phyloP scores from a whole-genome alignment of 352 stramenopile genomes.

The Phytophthora vignae region DNA sequence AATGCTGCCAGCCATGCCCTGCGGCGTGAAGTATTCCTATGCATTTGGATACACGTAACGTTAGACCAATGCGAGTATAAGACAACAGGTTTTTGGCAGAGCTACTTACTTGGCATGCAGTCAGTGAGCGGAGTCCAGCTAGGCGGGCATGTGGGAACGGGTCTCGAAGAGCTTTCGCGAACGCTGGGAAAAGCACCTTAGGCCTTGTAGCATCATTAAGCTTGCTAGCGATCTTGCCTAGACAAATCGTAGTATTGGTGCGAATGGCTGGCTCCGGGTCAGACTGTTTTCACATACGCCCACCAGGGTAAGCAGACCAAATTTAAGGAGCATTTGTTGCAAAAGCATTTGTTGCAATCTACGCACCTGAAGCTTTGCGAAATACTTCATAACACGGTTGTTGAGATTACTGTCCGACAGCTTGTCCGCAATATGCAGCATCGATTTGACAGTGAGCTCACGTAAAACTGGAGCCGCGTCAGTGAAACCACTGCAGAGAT shows the following conservation, averaged over 20 bases:
- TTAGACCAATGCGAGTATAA: slow-evolving; percentile 11
- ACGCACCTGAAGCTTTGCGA: slow-evolving; percentile 89
- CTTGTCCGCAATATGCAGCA: slow-evolving; percentile 92
- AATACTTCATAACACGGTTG: slow-evolving; percentile 93
- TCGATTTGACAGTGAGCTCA: slow-evolving; percentile 93
- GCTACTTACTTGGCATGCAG: slow-evolving; percentile 75
- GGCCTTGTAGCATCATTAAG: slow-evolving; percentile 87
- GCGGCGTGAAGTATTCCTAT: slow-evolving; percentile 80
- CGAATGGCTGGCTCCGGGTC: slow-evolving; percentile 92
- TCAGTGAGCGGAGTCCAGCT: slow-evolving; percentile 83
- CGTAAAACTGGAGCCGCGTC: slow-evolving; percentile 88
- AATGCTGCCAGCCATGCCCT: slow-evolving; percentile 76
- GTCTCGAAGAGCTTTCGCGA: slow-evolving; percentile 84
- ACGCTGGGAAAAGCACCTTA: slow-evolving; percentile 91
- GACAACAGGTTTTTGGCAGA: background rate
- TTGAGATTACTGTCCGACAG: slow-evolving; percentile 92
- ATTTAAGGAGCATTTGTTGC: background rate
- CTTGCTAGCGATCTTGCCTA: slow-evolving; percentile 90
- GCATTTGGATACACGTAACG: slow-evolving; percentile 2
- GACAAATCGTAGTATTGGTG: slow-evolving; percentile 94
- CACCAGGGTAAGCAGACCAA: background rate
- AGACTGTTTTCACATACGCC: slow-evolving; percentile 42
- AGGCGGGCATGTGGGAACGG: slow-evolving; percentile 91
- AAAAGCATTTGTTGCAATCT: background rate
- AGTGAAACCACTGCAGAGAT: slow-evolving; percentile 92